Evolutionary conservation across 2,329 filamentous ascomycete genomes (phyloP).

Genomic region (Ramichloridium luteum): DNA sequence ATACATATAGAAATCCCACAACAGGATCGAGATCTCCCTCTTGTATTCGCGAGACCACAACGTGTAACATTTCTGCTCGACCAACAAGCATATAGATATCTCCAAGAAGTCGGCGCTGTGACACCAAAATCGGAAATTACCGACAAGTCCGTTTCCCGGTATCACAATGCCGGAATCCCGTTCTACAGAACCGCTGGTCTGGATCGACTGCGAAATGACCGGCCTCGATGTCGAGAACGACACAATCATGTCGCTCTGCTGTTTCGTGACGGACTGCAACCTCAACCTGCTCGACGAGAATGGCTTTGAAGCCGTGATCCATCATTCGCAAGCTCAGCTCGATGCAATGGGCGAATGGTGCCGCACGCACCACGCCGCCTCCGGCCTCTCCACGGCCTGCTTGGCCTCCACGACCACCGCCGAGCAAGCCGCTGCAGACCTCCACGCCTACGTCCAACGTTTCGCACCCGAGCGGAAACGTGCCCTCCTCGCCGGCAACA

Average conservation of each 20-base stretch:
- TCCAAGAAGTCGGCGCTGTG: no score
- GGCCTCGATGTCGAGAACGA: conserved; percentile 48
- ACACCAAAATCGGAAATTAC: no score
- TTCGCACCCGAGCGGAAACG: conserved; percentile 54
- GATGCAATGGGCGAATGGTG: conserved; percentile 86
- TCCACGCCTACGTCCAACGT: conserved; percentile 67
- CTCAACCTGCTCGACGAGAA: conserved; percentile 61
- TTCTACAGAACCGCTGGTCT: conserved; percentile 59
- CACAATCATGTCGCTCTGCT: conserved; percentile 15
- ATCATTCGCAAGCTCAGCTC: conserved; percentile 58
- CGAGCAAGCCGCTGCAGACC: conserved; percentile 54
- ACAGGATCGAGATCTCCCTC: no score
- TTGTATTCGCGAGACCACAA: no score
- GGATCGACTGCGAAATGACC: conserved; percentile 94
- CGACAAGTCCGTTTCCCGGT: no score
- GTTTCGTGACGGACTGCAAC: conserved; percentile 59
- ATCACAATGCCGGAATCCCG: conserved; percentile 30
- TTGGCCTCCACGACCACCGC: conserved; percentile 61
- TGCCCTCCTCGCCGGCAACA: conserved; percentile 80
- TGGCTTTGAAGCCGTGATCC: conserved; percentile 71
- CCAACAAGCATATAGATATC: no score
- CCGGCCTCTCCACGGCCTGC: conserved; percentile 70
- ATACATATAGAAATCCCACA: no score
- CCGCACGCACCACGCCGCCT: conserved; percentile 61
- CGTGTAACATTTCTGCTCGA: no score